Conservation (phyloP, 176 grass and related monocot genomes). For the Panicum miliaceum region DNA sequence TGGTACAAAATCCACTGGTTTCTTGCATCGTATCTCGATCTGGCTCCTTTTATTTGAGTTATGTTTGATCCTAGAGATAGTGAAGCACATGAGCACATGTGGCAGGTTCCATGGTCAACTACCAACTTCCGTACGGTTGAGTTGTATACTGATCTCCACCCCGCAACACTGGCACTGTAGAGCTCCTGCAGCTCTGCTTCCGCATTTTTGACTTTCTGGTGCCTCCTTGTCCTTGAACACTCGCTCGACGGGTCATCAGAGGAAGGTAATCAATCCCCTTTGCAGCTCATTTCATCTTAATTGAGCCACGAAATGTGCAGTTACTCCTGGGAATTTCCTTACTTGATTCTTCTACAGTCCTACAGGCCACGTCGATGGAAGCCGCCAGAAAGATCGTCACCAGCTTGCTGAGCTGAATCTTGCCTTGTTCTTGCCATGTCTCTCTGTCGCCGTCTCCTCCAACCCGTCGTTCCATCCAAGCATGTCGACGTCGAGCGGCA, state of each 20-base stretch:
- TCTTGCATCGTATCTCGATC: no score
- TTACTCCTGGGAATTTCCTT: background rate
- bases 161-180: background rate
- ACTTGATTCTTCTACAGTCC: background rate
- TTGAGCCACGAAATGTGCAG: background rate
- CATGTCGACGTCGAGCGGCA: conserved; percentile 2
- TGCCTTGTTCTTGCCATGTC: background rate
- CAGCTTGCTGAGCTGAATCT: background rate
- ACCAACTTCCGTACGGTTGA: background rate
- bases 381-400: background rate
- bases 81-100: background rate
- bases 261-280: background rate
- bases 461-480: background rate
- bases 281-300: background rate
- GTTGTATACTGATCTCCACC: background rate
- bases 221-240: background rate
- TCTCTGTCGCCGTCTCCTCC: background rate
- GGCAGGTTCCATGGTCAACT: background rate
- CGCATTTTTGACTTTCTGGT: background rate
- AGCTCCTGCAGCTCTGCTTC: no score
- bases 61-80: no score
- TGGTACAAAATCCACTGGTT: no score
- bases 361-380: background rate
- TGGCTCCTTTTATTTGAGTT: no score
- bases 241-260: no score